These are phyloP conservation scores for Aquilaria agallochum DNA, from an alignment of 441 rosid species.

Conservation along the genomic window DNA sequence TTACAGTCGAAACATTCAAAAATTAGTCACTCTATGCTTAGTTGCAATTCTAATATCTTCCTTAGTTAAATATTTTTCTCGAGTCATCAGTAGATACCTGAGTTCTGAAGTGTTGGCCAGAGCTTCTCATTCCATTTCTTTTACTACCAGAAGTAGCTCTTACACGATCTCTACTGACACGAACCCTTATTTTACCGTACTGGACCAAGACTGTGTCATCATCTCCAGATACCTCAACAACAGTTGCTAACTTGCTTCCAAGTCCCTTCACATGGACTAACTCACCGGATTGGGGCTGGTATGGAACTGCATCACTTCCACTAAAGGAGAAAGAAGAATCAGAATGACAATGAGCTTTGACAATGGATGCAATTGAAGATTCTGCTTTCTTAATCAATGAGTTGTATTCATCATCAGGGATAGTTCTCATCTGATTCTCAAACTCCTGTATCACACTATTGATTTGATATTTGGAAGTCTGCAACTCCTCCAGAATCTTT, in stretches of 20 bases:
- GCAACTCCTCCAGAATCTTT: conserved; percentile 49
- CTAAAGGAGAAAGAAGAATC: conserved; percentile 20
- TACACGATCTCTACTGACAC: conserved; percentile 58
- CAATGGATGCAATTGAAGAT: conserved; percentile 59
- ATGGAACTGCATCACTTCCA: conserved; percentile 30
- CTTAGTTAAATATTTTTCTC: no score
- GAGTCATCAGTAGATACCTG: conserved; percentile 36
- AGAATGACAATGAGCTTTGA: conserved; percentile 46
- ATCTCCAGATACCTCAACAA: conserved; percentile 67
- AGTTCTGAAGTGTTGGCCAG: conserved; percentile 29
- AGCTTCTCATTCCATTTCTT: conserved; percentile 23
- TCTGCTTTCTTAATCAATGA: conserved; percentile 58
- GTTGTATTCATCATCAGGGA: conserved; percentile 46
- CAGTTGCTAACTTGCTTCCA: conserved; percentile 71
- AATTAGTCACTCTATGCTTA: no score
- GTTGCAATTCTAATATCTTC: no score
- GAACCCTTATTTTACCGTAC: conserved; percentile 78
- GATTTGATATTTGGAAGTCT: conserved; percentile 48
- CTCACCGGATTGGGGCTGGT: conserved; percentile 65
- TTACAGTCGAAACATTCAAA: no score
- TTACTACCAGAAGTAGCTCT: conserved; percentile 33
- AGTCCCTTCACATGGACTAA: conserved; percentile 62
- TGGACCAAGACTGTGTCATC: conserved; percentile 68
- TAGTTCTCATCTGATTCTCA: conserved; percentile 42
- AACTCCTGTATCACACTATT: conserved; percentile 48